These are phyloP conservation scores for Eucalyptus sp. DNA, from an alignment of 345 rosid species.

Conservation along the genomic window DNA sequence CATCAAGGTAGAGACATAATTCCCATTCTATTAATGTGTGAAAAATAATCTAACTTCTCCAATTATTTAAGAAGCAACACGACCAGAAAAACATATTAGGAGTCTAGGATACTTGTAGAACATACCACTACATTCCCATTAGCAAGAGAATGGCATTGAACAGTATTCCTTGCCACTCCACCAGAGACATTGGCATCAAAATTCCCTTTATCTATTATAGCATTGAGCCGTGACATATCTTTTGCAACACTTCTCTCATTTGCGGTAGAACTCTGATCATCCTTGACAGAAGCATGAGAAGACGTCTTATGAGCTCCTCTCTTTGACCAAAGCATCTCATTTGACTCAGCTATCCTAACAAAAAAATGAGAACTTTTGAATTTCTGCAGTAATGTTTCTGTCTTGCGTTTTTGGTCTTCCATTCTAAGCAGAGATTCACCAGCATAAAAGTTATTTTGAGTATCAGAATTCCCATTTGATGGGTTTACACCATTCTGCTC, in stretches of 20 bases:
- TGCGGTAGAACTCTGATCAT: conserved; percentile 1
- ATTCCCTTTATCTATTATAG: conserved; percentile 74
- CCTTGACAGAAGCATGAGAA: conserved; percentile 17
- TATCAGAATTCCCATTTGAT: conserved; percentile 35
- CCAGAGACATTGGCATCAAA: conserved; percentile 68
- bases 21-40: not conserved
- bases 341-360: conserved; percentile 84
- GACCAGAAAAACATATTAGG: not conserved
- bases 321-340: conserved; percentile 80
- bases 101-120: conserved; percentile 1
- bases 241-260: conserved; percentile 6
- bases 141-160: conserved; percentile 67
- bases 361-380: conserved; percentile 92
- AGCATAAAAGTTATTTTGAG: conserved; percentile 40
- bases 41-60: not conserved
- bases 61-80: not conserved
- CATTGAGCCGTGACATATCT: conserved; percentile 25
- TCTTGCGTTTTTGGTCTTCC: conserved; percentile 76
- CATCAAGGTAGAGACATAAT: not conserved
- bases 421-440: conserved; percentile 80
- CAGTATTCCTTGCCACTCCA: conserved; percentile 74
- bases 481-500: conserved; percentile 41
- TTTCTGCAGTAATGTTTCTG: conserved; percentile 60
- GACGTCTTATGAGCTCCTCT: conserved; percentile 24
- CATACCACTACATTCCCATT: conserved; percentile 98